Evolutionary conservation across 371 early-diverging fungal genomes (phyloP).

Genomic region (Zychaea mexicana): DNA sequence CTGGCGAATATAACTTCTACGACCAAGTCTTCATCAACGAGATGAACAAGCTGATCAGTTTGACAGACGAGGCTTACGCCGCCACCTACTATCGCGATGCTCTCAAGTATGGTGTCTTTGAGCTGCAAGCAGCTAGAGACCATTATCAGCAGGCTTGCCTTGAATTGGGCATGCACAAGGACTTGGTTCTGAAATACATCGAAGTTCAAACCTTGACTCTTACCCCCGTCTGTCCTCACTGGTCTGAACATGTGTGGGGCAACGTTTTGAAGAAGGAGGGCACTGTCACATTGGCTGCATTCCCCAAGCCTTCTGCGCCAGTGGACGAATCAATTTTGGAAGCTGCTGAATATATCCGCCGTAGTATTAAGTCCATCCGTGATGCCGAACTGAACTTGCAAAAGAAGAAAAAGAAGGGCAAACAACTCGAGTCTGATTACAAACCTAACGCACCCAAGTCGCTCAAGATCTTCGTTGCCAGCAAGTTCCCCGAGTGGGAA

Average conservation of each 20-base stretch:
- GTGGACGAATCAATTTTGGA: constrained; percentile 73
- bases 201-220: constrained; percentile 82
- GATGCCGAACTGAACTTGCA: constrained; percentile 75
- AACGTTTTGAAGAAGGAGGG: constrained; percentile 76
- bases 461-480: constrained; percentile 78
- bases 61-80: constrained; percentile 80
- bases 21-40: constrained; percentile 90
- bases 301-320: constrained; percentile 64
- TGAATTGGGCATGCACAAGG: constrained; percentile 82
- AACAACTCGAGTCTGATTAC: constrained; percentile 53
- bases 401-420: constrained; percentile 85
- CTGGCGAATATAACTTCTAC: constrained; percentile 63
- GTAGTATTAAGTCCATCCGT: constrained; percentile 76
- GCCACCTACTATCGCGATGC: constrained; percentile 93
- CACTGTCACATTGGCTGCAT: constrained; percentile 71
- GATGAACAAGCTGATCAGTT: constrained; percentile 74
- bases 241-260: constrained; percentile 90
- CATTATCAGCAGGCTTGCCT: constrained; percentile 83
- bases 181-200: constrained; percentile 80
- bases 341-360: constrained; percentile 82
- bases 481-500: constrained; percentile 94
- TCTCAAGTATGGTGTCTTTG: constrained; percentile 93
- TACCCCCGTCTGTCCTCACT: constrained; percentile 92
- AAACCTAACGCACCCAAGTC: constrained; percentile 70
- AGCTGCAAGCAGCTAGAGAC: constrained; percentile 90